Percentiles rank a stretch among this genome's conserved stretches.
Evolutionary conservation across 176 grass and related monocot species (phyloP).

Genomic region (Saccharum spontaneum): DNA sequence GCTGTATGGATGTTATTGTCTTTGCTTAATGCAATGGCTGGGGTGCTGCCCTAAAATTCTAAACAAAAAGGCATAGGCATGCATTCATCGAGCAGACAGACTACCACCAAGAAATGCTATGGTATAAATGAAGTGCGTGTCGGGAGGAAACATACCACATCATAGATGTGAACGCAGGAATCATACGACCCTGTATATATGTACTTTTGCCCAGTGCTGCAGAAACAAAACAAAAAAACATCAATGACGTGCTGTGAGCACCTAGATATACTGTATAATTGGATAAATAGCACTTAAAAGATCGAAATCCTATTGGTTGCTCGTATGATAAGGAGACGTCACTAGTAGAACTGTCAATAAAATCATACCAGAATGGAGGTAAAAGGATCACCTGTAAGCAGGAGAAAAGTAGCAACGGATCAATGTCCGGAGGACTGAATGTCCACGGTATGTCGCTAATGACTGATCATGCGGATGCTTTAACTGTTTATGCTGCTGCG

Average conservation of each 20-base stretch:
- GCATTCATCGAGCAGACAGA: not conserved
- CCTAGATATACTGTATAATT: not conserved
- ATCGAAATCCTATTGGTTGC: not conserved
- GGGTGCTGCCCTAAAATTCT: no score
- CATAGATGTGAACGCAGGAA: constrained; percentile 66
- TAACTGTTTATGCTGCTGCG: constrained; percentile 47
- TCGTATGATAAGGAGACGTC: not conserved
- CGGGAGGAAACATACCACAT: constrained; percentile 50
- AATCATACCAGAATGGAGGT: not conserved
- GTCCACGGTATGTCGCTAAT: constrained; percentile 78
- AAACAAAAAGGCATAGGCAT: not conserved
- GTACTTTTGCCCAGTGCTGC: constrained; percentile 78
- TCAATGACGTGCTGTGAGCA: constrained; percentile 8
- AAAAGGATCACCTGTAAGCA: constrained; percentile 44
- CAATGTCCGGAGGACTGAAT: constrained; percentile 81
- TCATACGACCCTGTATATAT: constrained; percentile 92
- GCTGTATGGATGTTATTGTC: no score
- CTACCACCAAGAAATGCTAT: not conserved
- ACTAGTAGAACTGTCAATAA: not conserved
- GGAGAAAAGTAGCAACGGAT: constrained; percentile 92
- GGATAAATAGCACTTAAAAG: constrained; percentile 5
- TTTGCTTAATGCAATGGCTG: no score
- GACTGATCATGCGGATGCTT: constrained; percentile 81
- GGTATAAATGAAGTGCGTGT: not conserved
- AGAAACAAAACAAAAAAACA: constrained; percentile 24